Percentiles rank a stretch among this genome's conserved stretches.
Conservation (phyloP, 306 rosid species). For the Ormosia semicastrata region DNA sequence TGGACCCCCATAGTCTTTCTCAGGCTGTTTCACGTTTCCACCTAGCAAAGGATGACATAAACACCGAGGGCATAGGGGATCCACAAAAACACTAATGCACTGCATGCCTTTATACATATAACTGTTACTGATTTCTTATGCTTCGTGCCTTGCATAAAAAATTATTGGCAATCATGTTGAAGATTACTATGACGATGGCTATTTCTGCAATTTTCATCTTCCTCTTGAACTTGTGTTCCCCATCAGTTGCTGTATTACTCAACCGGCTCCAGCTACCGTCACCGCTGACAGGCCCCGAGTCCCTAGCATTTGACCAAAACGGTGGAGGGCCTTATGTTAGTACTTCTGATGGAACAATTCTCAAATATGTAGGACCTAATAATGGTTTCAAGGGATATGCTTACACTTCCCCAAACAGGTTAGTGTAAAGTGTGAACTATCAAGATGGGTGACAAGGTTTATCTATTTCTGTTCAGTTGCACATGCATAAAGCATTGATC, state of each 20-base stretch:
- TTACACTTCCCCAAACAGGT: constrained; percentile 45
- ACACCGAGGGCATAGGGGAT: background rate
- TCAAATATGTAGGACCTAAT: constrained; percentile 14
- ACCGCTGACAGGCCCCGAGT: constrained; percentile 37
- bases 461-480: background rate
- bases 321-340: constrained; percentile 44
- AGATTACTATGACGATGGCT: background rate
- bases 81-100: background rate
- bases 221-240: background rate
- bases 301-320: constrained; percentile 32
- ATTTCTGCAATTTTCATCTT: background rate
- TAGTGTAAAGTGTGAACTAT: background rate
- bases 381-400: constrained; percentile 35
- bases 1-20: background rate
- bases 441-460: background rate
- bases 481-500: background rate
- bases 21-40: constrained; percentile 14
- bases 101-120: background rate
- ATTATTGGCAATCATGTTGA: background rate
- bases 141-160: background rate
- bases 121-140: background rate
- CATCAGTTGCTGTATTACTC: constrained; percentile 18
- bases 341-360: constrained; percentile 45
- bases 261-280: constrained; percentile 34
- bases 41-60: background rate